phyloP scores from a whole-genome alignment of 805 yeast genomes.

The Starmerella davenportii region DNA sequence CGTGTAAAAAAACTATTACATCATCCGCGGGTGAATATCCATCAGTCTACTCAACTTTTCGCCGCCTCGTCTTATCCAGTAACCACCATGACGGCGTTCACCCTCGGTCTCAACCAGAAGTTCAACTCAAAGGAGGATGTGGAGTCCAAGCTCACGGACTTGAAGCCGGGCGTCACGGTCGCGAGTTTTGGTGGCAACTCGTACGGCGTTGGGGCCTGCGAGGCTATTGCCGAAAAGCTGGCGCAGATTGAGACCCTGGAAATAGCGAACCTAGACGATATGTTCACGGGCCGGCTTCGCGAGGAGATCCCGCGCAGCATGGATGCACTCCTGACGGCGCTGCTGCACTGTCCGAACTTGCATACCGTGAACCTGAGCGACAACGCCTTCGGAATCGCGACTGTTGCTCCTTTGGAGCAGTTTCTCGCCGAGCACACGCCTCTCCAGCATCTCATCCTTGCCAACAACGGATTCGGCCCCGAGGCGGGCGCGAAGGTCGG shows the following conservation, averaged over 20 bases:
- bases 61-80: background rate
- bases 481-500: slow-evolving; percentile 93
- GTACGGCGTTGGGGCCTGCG: slow-evolving; percentile 77
- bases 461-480: slow-evolving; percentile 97
- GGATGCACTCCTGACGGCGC: slow-evolving; percentile 50
- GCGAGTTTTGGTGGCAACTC: slow-evolving; percentile 87
- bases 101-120: slow-evolving; percentile 26
- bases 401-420: slow-evolving; percentile 73
- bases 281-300: slow-evolving; percentile 85
- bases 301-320: slow-evolving; percentile 85
- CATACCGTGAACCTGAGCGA: slow-evolving; percentile 70
- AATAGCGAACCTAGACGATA: slow-evolving; percentile 69
- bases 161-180: slow-evolving; percentile 31
- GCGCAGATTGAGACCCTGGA: slow-evolving; percentile 28
- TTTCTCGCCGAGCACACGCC: slow-evolving; percentile 59
- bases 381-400: slow-evolving; percentile 91
- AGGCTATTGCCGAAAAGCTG: slow-evolving; percentile 42
- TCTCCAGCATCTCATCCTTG: slow-evolving; percentile 66
- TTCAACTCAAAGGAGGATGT: slow-evolving; percentile 59
- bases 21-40: too few relatives aligned
- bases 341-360: slow-evolving; percentile 50
- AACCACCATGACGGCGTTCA: slow-evolving; percentile 8
- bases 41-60: too few relatives aligned
- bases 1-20: too few relatives aligned
- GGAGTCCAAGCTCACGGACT: slow-evolving; percentile 44